Evolutionary conservation across 257 asterid species (phyloP).

Genomic region (Nicotiana tomentosiformis): DNA sequence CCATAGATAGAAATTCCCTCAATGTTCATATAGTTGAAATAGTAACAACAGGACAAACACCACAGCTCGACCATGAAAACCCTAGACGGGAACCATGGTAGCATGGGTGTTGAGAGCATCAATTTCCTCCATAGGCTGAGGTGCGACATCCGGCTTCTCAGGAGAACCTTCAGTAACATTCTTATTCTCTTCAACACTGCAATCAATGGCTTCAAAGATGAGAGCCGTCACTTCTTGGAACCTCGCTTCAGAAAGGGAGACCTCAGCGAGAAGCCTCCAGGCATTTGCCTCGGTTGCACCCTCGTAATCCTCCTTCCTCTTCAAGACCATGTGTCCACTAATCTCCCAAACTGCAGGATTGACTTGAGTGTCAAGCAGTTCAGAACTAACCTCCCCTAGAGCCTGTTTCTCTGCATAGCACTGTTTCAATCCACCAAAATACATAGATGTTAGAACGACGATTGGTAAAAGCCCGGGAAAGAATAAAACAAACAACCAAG

Average conservation of each 20-base stretch:
- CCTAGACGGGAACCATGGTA: slow-evolving; percentile 57
- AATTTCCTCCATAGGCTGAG: slow-evolving; percentile 46
- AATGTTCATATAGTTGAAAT: background rate
- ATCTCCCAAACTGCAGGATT: slow-evolving; percentile 99
- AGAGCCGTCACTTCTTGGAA: slow-evolving; percentile 82
- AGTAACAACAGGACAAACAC: background rate
- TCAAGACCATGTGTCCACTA: slow-evolving; percentile 97
- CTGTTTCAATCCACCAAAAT: slow-evolving; percentile 35
- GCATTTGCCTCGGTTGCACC: slow-evolving; percentile 84
- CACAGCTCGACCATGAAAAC: background rate
- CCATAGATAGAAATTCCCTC: background rate
- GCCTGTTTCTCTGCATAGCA: slow-evolving; percentile 99
- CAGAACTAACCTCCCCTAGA: slow-evolving; percentile 83
- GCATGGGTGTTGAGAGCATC: slow-evolving; percentile 53
- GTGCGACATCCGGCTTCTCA: slow-evolving; percentile 30
- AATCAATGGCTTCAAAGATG: slow-evolving; percentile 63
- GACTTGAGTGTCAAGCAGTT: slow-evolving; percentile 93
- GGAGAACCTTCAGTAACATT: background rate
- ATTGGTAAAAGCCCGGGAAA: background rate
- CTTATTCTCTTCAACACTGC: slow-evolving; percentile 25
- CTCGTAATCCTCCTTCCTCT: slow-evolving; percentile 79
- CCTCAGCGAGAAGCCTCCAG: slow-evolving; percentile 93
- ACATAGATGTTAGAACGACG: background rate
- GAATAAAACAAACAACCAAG: no score
- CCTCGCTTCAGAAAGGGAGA: slow-evolving; percentile 84